Percentiles rank a stretch among this genome's conserved stretches.
Evolutionary conservation across 495 filamentous ascomycete species (phyloP).

Genomic region (Daldinia concentrica): DNA sequence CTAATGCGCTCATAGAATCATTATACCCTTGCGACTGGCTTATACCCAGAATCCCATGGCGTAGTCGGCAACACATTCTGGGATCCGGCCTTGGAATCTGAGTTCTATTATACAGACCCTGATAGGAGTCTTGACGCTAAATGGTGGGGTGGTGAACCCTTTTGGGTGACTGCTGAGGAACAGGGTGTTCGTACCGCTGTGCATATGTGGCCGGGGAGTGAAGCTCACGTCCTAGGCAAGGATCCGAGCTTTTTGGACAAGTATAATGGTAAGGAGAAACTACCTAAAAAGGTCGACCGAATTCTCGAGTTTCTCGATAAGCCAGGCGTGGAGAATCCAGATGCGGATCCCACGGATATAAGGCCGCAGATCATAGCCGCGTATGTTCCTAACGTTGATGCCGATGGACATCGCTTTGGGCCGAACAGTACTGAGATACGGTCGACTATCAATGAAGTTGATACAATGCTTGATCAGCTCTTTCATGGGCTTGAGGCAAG

Average conservation of each 20-base stretch:
- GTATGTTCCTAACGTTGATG: slow-evolving; percentile 92
- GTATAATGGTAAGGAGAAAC: slow-evolving; percentile 78
- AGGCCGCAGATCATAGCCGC: slow-evolving; percentile 92
- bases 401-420: slow-evolving; percentile 84
- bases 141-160: slow-evolving; percentile 94
- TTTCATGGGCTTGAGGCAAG: slow-evolving; percentile 80
- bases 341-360: slow-evolving; percentile 46
- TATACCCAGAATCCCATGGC: slow-evolving; percentile 93
- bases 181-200: slow-evolving; percentile 78
- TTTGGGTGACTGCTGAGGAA: slow-evolving; percentile 92
- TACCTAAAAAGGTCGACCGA: slow-evolving; percentile 77
- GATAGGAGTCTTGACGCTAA: slow-evolving; percentile 75
- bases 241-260: slow-evolving; percentile 83
- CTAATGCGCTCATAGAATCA: slow-evolving; percentile 68
- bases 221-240: slow-evolving; percentile 74
- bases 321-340: slow-evolving; percentile 68
- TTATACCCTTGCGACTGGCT: slow-evolving; percentile 89
- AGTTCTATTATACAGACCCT: slow-evolving; percentile 88
- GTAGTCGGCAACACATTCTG: slow-evolving; percentile 95
- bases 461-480: slow-evolving; percentile 78
- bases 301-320: slow-evolving; percentile 83
- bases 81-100: slow-evolving; percentile 76
- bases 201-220: slow-evolving; percentile 99
- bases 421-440: slow-evolving; percentile 93
- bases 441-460: slow-evolving; percentile 75